phyloP scores from a whole-genome alignment of 2,329 filamentous ascomycete species.

The Penicillium sp. region DNA sequence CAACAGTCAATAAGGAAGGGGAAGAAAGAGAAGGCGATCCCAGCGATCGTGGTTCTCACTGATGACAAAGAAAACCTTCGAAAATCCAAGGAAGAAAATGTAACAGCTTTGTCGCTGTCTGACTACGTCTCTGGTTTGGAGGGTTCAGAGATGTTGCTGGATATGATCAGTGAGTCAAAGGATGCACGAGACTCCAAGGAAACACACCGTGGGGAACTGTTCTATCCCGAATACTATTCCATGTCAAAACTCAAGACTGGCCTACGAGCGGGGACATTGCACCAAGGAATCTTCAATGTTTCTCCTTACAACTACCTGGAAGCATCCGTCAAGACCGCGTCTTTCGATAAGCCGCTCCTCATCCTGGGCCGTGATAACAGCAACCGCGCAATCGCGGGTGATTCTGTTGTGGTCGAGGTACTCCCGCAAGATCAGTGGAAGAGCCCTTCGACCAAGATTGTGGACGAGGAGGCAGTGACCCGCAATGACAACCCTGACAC shows the following conservation, averaged over 20 bases:
- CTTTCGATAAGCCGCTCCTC: constrained; percentile 84
- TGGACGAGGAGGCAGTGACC: constrained; percentile 88
- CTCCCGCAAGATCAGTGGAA: constrained; percentile 96
- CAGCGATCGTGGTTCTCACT: constrained; percentile 85
- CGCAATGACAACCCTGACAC: constrained; percentile 90
- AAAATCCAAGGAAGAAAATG: constrained; percentile 69
- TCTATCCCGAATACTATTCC: constrained; percentile 87
- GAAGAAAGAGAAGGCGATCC: constrained; percentile 56
- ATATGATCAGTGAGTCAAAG: constrained; percentile 84
- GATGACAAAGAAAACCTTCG: constrained; percentile 84
- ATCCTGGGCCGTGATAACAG: constrained; percentile 92
- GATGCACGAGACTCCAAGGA: constrained; percentile 63
- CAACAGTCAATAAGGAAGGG: constrained; percentile 54
- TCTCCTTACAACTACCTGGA: constrained; percentile 98
- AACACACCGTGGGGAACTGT: constrained; percentile 60
- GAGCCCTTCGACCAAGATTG: constrained; percentile 86
- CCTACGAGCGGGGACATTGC: constrained; percentile 78
- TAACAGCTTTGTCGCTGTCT: constrained; percentile 64
- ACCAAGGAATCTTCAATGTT: constrained; percentile 93
- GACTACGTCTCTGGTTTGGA: constrained; percentile 83
- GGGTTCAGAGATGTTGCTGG: constrained; percentile 77
- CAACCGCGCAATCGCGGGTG: constrained; percentile 87
- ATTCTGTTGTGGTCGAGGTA: constrained; percentile 88
- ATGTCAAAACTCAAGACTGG: constrained; percentile 93
- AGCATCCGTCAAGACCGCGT: constrained; percentile 81